phyloP scores from a whole-genome alignment of 352 stramenopile species.

The Pythium brachiatum region DNA sequence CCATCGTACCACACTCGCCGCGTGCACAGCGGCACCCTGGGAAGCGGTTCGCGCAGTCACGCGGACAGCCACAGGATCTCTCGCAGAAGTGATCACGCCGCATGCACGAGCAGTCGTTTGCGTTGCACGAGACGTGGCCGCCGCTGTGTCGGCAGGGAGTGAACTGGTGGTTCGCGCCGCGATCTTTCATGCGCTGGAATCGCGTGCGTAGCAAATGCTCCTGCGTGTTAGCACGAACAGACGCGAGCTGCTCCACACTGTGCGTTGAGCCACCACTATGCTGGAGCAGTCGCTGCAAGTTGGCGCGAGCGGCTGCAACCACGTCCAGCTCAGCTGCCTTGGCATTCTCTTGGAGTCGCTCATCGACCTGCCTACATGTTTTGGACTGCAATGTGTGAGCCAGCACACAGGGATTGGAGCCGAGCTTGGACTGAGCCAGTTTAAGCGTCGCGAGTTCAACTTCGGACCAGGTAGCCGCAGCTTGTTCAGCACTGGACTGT shows the following conservation, averaged over 20 bases:
- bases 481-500: neutral
- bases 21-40: conserved; percentile 61
- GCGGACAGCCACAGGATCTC: conserved; percentile 55
- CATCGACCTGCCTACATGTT: conserved; percentile 40
- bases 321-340: neutral
- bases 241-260: conserved; percentile 24
- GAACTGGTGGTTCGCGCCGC: conserved; percentile 72
- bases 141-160: conserved; percentile 61
- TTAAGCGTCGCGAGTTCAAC: conserved; percentile 42
- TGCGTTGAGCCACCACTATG: conserved; percentile 3
- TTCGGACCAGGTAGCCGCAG: conserved; percentile 28
- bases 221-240: conserved; percentile 51
- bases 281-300: conserved; percentile 13
- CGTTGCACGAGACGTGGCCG: conserved; percentile 42
- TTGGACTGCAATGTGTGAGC: conserved; percentile 38
- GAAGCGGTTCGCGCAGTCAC: conserved; percentile 77
- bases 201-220: conserved; percentile 71
- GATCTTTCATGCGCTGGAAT: conserved; percentile 79
- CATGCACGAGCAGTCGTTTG: conserved; percentile 72
- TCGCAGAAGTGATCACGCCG: conserved; percentile 81
- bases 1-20: conserved; percentile 50
- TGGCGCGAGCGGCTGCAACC: neutral
- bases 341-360: conserved; percentile 6
- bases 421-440: conserved; percentile 39
- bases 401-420: conserved; percentile 41